phyloP scores from a whole-genome alignment of 2,329 filamentous ascomycete genomes.

The Neodidymelliopsis sp. region DNA sequence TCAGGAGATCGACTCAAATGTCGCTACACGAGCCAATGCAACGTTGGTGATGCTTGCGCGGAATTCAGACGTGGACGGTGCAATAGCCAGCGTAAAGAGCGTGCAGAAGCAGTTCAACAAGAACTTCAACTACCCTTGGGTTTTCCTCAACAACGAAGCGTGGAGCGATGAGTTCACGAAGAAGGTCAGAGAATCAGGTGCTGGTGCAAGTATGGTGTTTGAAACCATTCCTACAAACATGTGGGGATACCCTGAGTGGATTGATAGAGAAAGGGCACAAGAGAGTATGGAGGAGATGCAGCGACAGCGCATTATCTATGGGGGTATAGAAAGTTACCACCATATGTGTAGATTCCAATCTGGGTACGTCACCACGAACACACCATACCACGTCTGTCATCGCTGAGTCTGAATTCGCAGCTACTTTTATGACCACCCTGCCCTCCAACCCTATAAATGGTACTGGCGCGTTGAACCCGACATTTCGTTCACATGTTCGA shows the following conservation, averaged over 20 bases:
- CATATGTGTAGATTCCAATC: slow-evolving; percentile 97
- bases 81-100: slow-evolving; percentile 68
- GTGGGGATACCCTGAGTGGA: slow-evolving; percentile 82
- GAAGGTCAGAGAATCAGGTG: slow-evolving; percentile 78
- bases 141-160: slow-evolving; percentile 93
- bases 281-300: slow-evolving; percentile 80
- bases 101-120: slow-evolving; percentile 91
- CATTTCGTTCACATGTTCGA: slow-evolving; percentile 95
- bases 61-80: slow-evolving; percentile 81
- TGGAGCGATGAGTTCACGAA: slow-evolving; percentile 90
- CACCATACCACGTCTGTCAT: not conserved
- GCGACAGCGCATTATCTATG: slow-evolving; percentile 81
- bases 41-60: slow-evolving; percentile 88
- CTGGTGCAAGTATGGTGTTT: slow-evolving; percentile 72
- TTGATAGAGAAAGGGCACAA: slow-evolving; percentile 45
- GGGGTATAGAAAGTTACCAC: slow-evolving; percentile 84
- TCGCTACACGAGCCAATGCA: slow-evolving; percentile 77
- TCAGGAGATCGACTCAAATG: slow-evolving; percentile 13
- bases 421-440: slow-evolving; percentile 93
- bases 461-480: slow-evolving; percentile 99
- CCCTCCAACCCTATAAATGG: slow-evolving; percentile 78
- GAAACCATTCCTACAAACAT: slow-evolving; percentile 88
- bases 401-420: not conserved
- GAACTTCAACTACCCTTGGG: slow-evolving; percentile 99
- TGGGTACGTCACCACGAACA: slow-evolving; percentile 20